phyloP scores from a whole-genome alignment of 345 rosid genomes.

The Kernera saxatilis region DNA sequence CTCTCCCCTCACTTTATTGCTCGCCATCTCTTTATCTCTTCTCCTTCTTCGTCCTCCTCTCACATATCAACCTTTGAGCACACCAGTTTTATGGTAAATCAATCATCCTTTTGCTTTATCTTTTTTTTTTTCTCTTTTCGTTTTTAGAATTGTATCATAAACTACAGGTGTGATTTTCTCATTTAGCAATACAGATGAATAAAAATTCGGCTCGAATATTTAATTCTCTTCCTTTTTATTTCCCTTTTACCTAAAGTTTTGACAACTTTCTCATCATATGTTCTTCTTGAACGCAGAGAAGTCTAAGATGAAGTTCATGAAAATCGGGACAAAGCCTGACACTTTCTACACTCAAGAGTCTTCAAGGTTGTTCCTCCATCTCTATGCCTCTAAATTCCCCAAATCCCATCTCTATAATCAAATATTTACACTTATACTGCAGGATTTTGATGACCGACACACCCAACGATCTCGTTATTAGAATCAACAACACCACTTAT shows the following conservation, averaged over 20 bases:
- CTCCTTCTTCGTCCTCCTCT: slow-evolving; percentile 3
- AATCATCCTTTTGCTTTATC: slow-evolving; percentile 27
- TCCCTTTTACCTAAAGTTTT: slow-evolving; percentile 3
- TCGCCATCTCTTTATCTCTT: slow-evolving; percentile 10
- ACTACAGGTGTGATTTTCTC: slow-evolving; percentile 3
- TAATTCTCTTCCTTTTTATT: neutral
- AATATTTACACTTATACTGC: slow-evolving; percentile 23
- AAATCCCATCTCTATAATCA: slow-evolving; percentile 7
- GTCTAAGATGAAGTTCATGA: slow-evolving; percentile 89
- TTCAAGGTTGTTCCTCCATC: slow-evolving; percentile 52
- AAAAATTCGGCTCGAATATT: slow-evolving; percentile 6
- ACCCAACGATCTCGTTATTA: slow-evolving; percentile 59
- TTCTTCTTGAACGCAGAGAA: slow-evolving; percentile 23
- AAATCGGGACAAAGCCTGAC: slow-evolving; percentile 82
- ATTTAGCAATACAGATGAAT: neutral
- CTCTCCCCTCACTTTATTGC: slow-evolving; percentile 4
- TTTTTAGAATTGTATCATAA: slow-evolving; percentile 15
- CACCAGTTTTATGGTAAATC: slow-evolving; percentile 20
- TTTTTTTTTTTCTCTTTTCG: neutral
- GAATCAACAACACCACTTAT: slow-evolving; percentile 57
- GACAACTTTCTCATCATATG: slow-evolving; percentile 17
- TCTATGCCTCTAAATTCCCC: neutral
- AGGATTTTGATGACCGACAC: slow-evolving; percentile 68
- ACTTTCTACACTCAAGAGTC: slow-evolving; percentile 89
- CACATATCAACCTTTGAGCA: slow-evolving; percentile 30